Percentiles rank a stretch among this genome's conserved stretches.
These are phyloP conservation scores for Ustilago shanxiensis DNA, from an alignment of 1,284 basidiomycete genomes.

Conservation along the genomic window DNA sequence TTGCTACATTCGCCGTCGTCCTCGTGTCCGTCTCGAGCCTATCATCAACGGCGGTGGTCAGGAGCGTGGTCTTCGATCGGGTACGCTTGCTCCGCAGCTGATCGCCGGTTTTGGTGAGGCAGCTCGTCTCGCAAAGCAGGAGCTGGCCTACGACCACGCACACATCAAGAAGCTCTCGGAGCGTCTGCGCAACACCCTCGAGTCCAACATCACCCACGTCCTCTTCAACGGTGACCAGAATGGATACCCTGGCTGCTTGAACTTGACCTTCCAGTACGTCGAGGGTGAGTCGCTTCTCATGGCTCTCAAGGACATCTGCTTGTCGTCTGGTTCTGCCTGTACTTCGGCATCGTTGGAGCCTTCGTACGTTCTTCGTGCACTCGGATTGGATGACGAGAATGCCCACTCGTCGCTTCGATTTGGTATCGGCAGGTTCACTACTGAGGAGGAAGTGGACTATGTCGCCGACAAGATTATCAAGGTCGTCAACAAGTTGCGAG, in stretches of 20 bases:
- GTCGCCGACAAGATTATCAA: conserved; percentile 89
- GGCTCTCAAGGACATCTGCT: conserved; percentile 96
- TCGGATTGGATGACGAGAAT: conserved; percentile 95
- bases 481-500: conserved; percentile 81
- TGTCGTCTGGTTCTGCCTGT: conserved; percentile 97
- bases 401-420: conserved; percentile 98
- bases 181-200: conserved; percentile 85
- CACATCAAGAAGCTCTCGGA: conserved; percentile 83
- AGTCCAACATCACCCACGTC: conserved; percentile 86
- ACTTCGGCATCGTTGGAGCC: conserved; percentile 98
- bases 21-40: conserved; percentile 93
- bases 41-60: conserved; percentile 97
- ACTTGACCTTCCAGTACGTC: conserved; percentile 95
- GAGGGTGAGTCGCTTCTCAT: conserved; percentile 97
- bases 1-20: conserved; percentile 90
- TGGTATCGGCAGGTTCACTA: conserved; percentile 98
- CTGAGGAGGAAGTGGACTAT: conserved; percentile 95
- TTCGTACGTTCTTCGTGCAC: conserved; percentile 95
- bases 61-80: conserved; percentile 93
- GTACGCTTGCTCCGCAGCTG: conserved; percentile 90
- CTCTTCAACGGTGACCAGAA: conserved; percentile 90
- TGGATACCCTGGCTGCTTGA: conserved; percentile 80
- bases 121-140: conserved; percentile 87
- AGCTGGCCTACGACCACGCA: conserved; percentile 89
- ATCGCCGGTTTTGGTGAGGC: conserved; percentile 96